phyloP scores from a whole-genome alignment of 1,284 basidiomycete genomes.

The Sporisorium reilianum region DNA sequence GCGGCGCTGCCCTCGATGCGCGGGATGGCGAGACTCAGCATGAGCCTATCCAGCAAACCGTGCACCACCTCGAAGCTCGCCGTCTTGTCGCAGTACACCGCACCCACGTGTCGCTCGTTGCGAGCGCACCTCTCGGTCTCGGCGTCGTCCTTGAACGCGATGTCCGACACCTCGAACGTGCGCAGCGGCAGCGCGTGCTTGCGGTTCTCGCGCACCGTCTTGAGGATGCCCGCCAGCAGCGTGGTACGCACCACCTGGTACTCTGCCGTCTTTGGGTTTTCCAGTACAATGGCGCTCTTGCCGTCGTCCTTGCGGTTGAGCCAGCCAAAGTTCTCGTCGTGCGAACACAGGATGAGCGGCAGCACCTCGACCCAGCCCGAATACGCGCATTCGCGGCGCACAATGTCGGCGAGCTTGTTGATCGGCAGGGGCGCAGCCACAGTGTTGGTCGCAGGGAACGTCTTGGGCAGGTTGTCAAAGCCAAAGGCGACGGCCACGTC shows the following conservation, averaged over 20 bases:
- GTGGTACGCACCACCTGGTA: slow-evolving; percentile 98
- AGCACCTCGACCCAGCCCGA: slow-evolving; percentile 96
- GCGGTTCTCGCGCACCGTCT: slow-evolving; percentile 95
- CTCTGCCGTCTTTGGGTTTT: slow-evolving; percentile 96
- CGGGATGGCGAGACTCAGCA: slow-evolving; percentile 93
- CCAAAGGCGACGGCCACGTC: slow-evolving; percentile 98
- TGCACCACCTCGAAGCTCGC: slow-evolving; percentile 98
- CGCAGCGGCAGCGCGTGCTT: slow-evolving; percentile 91
- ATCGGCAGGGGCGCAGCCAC: slow-evolving; percentile 91
- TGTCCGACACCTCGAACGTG: slow-evolving; percentile 93
- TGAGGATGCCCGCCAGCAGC: slow-evolving; percentile 92
- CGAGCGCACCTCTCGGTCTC: slow-evolving; percentile 81
- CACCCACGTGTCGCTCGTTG: slow-evolving; percentile 88
- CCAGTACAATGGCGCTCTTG: slow-evolving; percentile 85
- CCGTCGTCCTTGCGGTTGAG: slow-evolving; percentile 88
- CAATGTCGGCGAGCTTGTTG: slow-evolving; percentile 89
- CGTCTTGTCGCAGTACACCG: slow-evolving; percentile 93
- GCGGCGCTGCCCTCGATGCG: slow-evolving; percentile 76
- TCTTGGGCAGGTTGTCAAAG: slow-evolving; percentile 93
- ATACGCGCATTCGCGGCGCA: slow-evolving; percentile 90
- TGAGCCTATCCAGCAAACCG: slow-evolving; percentile 90
- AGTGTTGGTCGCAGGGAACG: slow-evolving; percentile 93
- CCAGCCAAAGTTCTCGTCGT: slow-evolving; percentile 96
- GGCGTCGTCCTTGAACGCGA: slow-evolving; percentile 86
- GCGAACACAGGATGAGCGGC: slow-evolving; percentile 95